Evolutionary conservation across 306 rosid genomes (phyloP).

Genomic region (Erythrophleum fordii): DNA sequence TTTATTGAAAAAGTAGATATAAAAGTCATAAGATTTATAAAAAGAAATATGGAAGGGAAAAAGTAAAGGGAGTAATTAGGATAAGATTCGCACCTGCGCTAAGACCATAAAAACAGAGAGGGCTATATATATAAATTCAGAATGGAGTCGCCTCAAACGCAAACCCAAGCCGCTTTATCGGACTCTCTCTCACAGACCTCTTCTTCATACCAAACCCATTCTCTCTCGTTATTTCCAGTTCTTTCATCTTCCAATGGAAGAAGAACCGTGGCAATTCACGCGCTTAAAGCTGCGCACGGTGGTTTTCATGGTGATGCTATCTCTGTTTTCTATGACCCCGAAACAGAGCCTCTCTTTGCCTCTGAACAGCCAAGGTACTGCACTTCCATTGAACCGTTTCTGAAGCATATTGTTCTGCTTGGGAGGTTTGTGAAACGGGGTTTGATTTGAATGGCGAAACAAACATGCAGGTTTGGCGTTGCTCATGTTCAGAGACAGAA

Average conservation of each 20-base stretch:
- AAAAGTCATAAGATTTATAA: too few relatives aligned
- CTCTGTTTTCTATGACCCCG: background rate
- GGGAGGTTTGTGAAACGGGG: background rate
- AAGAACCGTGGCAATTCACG: background rate
- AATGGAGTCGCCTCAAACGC: background rate
- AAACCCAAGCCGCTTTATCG: background rate
- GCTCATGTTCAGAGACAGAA: constrained; percentile 56
- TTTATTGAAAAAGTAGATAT: too few relatives aligned
- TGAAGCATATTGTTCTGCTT: background rate
- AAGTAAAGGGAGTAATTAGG: too few relatives aligned
- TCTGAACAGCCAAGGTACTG: background rate
- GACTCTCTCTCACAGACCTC: background rate
- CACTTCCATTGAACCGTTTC: background rate
- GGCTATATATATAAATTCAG: background rate
- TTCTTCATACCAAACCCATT: background rate
- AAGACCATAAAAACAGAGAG: too few relatives aligned
- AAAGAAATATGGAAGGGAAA: too few relatives aligned
- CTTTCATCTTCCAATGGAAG: background rate
- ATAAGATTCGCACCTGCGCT: too few relatives aligned
- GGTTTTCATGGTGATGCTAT: background rate
- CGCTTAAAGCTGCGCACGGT: background rate
- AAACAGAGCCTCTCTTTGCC: background rate
- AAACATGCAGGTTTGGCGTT: constrained; percentile 61
- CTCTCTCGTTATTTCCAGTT: background rate
- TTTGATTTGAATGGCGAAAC: background rate